Conservation (phyloP, 371 early-diverging fungal genomes). For the Batrachochytrium dendrobatidis region DNA sequence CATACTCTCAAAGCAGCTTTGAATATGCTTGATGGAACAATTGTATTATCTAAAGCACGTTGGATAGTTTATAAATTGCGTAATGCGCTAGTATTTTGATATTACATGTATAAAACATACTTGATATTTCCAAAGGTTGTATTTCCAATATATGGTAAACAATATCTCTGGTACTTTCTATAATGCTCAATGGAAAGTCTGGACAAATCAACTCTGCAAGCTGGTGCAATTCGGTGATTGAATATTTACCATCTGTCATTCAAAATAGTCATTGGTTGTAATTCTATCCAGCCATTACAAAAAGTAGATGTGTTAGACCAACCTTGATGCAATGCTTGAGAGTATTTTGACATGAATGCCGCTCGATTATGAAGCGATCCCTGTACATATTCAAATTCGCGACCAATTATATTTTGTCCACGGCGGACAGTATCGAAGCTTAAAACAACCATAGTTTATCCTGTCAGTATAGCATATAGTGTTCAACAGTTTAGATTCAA, state of each 20-base stretch:
- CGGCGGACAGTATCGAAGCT: constrained; percentile 19
- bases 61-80: too few species aligned
- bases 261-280: too few species aligned
- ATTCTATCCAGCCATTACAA: too few species aligned
- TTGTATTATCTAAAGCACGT: not conserved
- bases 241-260: too few species aligned
- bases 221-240: not conserved
- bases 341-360: constrained; percentile 6
- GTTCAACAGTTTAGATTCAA: not conserved
- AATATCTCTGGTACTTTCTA: not conserved
- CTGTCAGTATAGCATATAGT: not conserved
- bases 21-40: not conserved
- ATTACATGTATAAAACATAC: not conserved
- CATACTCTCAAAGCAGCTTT: not conserved
- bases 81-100: not conserved
- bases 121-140: not conserved
- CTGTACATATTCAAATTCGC: constrained; percentile 20
- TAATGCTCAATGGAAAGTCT: constrained; percentile 2
- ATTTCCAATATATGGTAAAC: too few species aligned
- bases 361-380: constrained; percentile 13
- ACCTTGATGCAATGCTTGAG: not conserved
- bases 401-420: constrained; percentile 15
- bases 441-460: not conserved
- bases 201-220: not conserved
- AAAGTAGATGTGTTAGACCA: too few species aligned